Conservation (phyloP, 805 yeast genomes). For the Kazachstania martiniae region DNA sequence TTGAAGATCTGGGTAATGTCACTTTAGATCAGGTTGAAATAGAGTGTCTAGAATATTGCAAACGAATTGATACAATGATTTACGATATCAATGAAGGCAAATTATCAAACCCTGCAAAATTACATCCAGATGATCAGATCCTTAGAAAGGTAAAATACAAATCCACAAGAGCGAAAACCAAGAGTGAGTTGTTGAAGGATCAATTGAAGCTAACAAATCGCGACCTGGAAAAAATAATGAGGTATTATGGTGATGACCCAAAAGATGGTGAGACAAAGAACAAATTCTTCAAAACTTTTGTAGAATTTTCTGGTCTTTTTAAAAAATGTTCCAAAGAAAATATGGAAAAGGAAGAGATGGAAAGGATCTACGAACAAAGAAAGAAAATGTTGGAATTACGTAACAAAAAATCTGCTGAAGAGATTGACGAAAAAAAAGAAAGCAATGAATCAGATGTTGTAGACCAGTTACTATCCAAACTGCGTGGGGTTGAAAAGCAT, state of each 20-base stretch:
- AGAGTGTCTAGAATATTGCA: constrained; percentile 48
- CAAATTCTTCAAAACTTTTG: constrained; percentile 51
- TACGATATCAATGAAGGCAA: constrained; percentile 50
- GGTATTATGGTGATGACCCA: constrained; percentile 62
- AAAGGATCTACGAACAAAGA: constrained; percentile 51
- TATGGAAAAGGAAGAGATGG: constrained; percentile 55
- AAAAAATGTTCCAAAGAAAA: constrained; percentile 58
- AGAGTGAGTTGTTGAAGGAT: constrained; percentile 38
- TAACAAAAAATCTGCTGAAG: background rate
- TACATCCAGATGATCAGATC: constrained; percentile 60
- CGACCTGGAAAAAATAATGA: constrained; percentile 50
- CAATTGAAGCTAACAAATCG: constrained; percentile 41
- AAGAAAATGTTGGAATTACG: constrained; percentile 35
- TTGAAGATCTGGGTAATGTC: constrained; percentile 45
- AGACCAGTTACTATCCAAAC: constrained; percentile 16
- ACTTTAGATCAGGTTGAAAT: constrained; percentile 51
- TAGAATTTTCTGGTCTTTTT: constrained; percentile 49
- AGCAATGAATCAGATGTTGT: constrained; percentile 13
- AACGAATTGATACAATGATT: constrained; percentile 40
- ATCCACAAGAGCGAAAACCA: constrained; percentile 44
- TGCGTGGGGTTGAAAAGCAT: constrained; percentile 16
- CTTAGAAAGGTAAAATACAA: constrained; percentile 42
- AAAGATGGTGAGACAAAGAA: constrained; percentile 41
- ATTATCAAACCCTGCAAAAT: constrained; percentile 47
- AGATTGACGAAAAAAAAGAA: constrained; percentile 2